Conservation (phyloP, 2,329 filamentous ascomycete genomes). For the Nigrospora sphaerica region DNA sequence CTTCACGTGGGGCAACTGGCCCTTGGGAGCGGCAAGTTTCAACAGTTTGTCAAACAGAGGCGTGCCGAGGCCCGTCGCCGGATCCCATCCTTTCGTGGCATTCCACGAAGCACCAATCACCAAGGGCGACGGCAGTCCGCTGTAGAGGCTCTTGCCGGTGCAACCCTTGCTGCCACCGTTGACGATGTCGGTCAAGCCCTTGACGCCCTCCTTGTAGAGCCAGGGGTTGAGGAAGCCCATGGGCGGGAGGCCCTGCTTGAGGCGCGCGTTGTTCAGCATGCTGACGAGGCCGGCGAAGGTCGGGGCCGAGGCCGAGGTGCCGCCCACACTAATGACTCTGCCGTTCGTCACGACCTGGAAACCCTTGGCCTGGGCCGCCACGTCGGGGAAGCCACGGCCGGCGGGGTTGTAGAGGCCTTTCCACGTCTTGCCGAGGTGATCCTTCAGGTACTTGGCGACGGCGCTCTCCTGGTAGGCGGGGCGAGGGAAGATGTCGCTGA, state of each 20-base stretch:
- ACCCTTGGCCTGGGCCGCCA: constrained; percentile 44
- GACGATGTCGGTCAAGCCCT: constrained; percentile 28
- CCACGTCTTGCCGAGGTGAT: constrained; percentile 25
- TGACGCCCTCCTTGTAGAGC: constrained; percentile 34
- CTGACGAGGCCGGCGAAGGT: constrained; percentile 56
- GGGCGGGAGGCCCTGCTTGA: constrained; percentile 43
- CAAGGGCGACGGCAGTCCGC: constrained; percentile 8
- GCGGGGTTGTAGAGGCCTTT: constrained; percentile 32
- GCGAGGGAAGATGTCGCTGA: constrained; percentile 37
- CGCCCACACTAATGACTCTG: constrained; percentile 24
- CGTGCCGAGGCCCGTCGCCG: constrained; percentile 34
- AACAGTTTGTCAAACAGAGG: not conserved
- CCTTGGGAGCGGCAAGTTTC: no score
- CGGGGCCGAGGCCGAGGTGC: constrained; percentile 50
- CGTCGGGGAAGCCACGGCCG: constrained; percentile 55
- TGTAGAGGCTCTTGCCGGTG: constrained; percentile 18
- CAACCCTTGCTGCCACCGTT: constrained; percentile 25
- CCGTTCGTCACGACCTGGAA: constrained; percentile 21
- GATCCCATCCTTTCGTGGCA: constrained; percentile 36
- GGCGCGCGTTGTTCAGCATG: constrained; percentile 56
- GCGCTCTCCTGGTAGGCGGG: constrained; percentile 37
- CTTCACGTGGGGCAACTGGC: no score
- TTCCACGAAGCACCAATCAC: constrained; percentile 20
- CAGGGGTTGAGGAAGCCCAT: constrained; percentile 58
- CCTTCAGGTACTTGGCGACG: constrained; percentile 34